Conservation (phyloP, 257 asterid genomes). For the Capsicum pubescens region DNA sequence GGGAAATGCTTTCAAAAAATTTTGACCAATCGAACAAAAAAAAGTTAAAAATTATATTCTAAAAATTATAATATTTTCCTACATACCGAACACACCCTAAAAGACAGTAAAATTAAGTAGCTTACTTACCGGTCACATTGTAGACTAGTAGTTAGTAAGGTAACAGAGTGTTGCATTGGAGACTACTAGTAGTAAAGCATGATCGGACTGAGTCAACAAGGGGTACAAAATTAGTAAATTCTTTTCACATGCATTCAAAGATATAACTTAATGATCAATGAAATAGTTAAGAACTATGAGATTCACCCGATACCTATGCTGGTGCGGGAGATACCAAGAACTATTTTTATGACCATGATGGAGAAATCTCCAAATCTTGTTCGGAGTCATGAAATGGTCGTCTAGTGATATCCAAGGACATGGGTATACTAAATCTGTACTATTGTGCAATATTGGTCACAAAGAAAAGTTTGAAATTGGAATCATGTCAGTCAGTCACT, state of each 20-base stretch:
- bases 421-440: neutral
- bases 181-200: neutral
- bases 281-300: neutral
- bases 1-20: no score
- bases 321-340: neutral
- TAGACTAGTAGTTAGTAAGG: neutral
- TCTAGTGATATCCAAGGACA: neutral
- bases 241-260: neutral
- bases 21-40: no score
- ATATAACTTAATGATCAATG: neutral
- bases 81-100: neutral
- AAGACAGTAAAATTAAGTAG: neutral
- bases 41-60: no score
- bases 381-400: neutral
- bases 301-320: neutral
- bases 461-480: neutral
- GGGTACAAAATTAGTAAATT: neutral
- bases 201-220: neutral
- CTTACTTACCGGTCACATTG: neutral
- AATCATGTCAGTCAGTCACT: slow-evolving; percentile 4
- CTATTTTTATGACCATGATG: neutral
- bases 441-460: neutral
- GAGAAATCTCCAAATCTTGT: neutral
- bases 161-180: neutral
- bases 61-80: no score